Evolutionary conservation across 2,329 filamentous ascomycete species (phyloP), one percentile per base, ranked within the genome.

Genomic region (Penicillium sp.): DNA sequence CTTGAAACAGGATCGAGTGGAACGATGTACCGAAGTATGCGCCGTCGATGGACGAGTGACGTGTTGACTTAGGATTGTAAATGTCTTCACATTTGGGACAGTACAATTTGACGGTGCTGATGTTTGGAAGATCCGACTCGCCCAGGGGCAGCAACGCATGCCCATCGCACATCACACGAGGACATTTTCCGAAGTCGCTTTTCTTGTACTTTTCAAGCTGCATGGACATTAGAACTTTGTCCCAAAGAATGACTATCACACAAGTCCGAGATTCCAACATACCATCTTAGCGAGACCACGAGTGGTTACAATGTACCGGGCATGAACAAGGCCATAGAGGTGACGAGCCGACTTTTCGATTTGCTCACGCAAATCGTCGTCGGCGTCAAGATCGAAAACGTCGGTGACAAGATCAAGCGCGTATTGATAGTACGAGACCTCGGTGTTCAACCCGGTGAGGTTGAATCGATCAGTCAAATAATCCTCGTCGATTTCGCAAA

Each of bases 141-240:
- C 94, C 94, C 85, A 97, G 95, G 42, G 94, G 94, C 27, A 99
- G 84, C 36, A 99, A 85, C 7, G 92, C 91, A 72, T 99, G 92
- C 10, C 88, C 89, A 68, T 95, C 87, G 78, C 94, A 99, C 80
- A 95, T 87, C 58, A 99, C 94, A 67, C 94, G 90, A 6, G 94
- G 94, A 71, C 94, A 99, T 79, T 97, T 97, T 63, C 94, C 94
- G 70, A 99, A 99, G 72, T 97, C 93, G 65, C 87, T 89, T 72
- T 96, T 96, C 71, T 99, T 99, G 76, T 96, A 99, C 75, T 99
- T 99, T 64, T 99, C 94, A 58, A 97, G 88, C 93, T 97, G 67
- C 34, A 50, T 30, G 40, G 2, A 53, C 34, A 27, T 66, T 52
- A 63, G 52, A 6, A 23, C 5, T 10, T 18, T 4, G 7, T 6